Percentiles rank a stretch among this genome's conserved stretches.
These are phyloP conservation scores for Agaricus blazei DNA, from an alignment of 768 basidiomycete genomes.

Conservation along the genomic window DNA sequence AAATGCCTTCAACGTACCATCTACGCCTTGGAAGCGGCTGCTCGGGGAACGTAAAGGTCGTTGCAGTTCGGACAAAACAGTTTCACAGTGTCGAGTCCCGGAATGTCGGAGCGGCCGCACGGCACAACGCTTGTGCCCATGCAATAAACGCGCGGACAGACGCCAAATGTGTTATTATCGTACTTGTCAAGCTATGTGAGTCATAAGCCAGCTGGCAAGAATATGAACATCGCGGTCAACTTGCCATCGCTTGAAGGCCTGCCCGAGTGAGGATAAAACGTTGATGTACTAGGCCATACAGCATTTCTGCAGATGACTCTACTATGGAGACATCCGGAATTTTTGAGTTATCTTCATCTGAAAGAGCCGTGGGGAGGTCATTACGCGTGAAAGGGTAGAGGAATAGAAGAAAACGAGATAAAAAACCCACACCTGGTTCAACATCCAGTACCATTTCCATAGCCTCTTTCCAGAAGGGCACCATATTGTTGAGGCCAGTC, in stretches of 20 bases:
- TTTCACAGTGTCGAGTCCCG: slow-evolving; percentile 96
- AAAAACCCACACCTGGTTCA: slow-evolving; percentile 77
- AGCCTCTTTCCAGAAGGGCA: slow-evolving; percentile 99
- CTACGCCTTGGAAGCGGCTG: slow-evolving; percentile 92
- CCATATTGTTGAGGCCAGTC: slow-evolving; percentile 91
- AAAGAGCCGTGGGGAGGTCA: slow-evolving; percentile 20
- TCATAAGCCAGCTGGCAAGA: slow-evolving; percentile 10
- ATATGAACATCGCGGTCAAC: slow-evolving; percentile 18
- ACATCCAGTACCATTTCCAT: slow-evolving; percentile 99
- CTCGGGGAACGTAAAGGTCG: slow-evolving; percentile 96
- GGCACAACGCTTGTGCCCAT: slow-evolving; percentile 85
- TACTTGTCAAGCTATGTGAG: slow-evolving; percentile 85
- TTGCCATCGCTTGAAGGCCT: slow-evolving; percentile 92
- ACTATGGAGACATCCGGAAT: slow-evolving; percentile 99
- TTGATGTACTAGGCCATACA: slow-evolving; percentile 97
- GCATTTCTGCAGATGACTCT: slow-evolving; percentile 93
- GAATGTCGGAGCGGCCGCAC: slow-evolving; percentile 92
- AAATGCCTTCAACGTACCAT: slow-evolving; percentile 53
- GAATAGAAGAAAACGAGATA: slow-evolving; percentile 10
- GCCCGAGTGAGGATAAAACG: slow-evolving; percentile 94
- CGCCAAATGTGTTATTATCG: slow-evolving; percentile 85
- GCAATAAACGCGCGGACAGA: slow-evolving; percentile 95
- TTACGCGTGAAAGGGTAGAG: slow-evolving; percentile 5
- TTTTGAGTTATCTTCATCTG: slow-evolving; percentile 89
- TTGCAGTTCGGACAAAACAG: slow-evolving; percentile 98